These are phyloP conservation scores for Hirschfeldia incana DNA, from an alignment of 345 rosid species.

Conservation along the genomic window DNA sequence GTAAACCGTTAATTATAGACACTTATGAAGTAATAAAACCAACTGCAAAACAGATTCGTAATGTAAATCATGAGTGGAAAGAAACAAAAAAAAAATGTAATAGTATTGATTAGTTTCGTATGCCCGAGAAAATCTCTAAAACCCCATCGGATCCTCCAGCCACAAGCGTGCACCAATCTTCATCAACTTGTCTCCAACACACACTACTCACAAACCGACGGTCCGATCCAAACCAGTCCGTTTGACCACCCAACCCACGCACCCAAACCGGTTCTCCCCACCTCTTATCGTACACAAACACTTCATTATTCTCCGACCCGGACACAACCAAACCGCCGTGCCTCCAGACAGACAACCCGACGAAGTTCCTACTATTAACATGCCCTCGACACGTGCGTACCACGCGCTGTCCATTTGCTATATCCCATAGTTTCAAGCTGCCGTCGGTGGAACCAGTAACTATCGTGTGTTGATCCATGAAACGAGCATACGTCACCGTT, in stretches of 20 bases:
- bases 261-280: conserved; percentile 87
- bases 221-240: conserved; percentile 8
- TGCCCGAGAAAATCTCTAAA: conserved; percentile 58
- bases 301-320: conserved; percentile 76
- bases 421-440: conserved; percentile 68
- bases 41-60: neutral
- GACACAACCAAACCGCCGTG: conserved; percentile 72
- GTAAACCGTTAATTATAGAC: conserved; percentile 1
- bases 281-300: conserved; percentile 72
- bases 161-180: conserved; percentile 62
- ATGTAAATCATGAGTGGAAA: conserved; percentile 6
- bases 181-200: conserved; percentile 71
- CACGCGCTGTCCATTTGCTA: conserved; percentile 12
- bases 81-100: neutral
- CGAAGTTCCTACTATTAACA: conserved; percentile 66
- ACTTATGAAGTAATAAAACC: neutral
- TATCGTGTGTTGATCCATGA: conserved; percentile 44
- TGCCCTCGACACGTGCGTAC: conserved; percentile 71
- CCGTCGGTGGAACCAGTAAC: conserved; percentile 72
- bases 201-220: conserved; percentile 72
- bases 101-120: conserved; percentile 31
- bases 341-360: conserved; percentile 81
- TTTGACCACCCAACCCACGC: conserved; percentile 40
- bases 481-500: conserved; percentile 70
- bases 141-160: conserved; percentile 87